Evolutionary conservation across 768 basidiomycete species (phyloP).

Genomic region (Coprinopsis cinerea): DNA sequence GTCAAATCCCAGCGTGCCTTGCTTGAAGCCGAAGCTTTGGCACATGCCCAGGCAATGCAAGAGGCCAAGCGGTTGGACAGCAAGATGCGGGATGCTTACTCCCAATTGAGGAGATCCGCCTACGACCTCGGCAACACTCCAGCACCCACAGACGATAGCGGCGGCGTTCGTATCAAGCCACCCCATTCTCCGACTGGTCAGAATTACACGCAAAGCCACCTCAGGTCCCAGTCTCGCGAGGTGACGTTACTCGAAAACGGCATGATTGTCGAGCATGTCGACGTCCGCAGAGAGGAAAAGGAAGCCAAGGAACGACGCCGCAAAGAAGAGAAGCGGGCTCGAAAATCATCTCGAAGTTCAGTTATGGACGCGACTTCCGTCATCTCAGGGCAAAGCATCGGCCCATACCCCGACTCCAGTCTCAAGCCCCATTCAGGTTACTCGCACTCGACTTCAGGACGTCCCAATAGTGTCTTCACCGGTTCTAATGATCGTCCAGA

Average conservation of each 20-base stretch:
- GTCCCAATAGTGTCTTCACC: constrained; percentile 59
- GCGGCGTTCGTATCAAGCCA: constrained; percentile 67
- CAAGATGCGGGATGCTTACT: constrained; percentile 74
- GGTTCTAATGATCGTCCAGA: constrained; percentile 55
- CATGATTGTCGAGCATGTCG: constrained; percentile 84
- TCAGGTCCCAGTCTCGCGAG: constrained; percentile 57
- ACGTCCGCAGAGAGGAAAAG: constrained; percentile 73
- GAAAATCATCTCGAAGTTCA: constrained; percentile 71
- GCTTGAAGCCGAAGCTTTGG: constrained; percentile 76
- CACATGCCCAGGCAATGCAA: constrained; percentile 71
- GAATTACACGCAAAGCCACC: constrained; percentile 32
- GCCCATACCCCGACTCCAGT: constrained; percentile 41
- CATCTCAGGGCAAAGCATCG: constrained; percentile 58
- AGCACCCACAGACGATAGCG: constrained; percentile 48
- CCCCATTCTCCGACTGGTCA: constrained; percentile 39
- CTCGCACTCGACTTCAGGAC: constrained; percentile 43
- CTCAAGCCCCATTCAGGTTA: constrained; percentile 58
- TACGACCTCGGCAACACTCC: constrained; percentile 55
- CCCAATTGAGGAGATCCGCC: constrained; percentile 71
- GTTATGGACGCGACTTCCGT: constrained; percentile 67
- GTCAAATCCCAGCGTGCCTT: constrained; percentile 76
- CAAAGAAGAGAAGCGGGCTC: constrained; percentile 64
- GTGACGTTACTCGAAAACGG: constrained; percentile 82
- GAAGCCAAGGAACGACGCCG: constrained; percentile 67
- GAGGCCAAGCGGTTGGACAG: constrained; percentile 73